Conservation (phyloP, 2,329 filamentous ascomycete genomes). For the Gaeumannomyces sp. region DNA sequence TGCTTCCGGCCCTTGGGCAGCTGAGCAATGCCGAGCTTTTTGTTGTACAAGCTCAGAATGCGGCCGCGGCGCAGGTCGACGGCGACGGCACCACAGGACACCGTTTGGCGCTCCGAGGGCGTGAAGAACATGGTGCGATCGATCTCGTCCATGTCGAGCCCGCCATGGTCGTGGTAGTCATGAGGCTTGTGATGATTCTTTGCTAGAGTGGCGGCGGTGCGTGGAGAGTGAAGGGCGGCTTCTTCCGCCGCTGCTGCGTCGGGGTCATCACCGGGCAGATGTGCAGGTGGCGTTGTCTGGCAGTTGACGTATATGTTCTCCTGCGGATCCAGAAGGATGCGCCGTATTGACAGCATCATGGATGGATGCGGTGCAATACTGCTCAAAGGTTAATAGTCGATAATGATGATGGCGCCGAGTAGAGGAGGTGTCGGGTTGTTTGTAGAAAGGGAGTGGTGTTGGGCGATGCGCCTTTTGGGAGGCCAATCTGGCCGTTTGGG, state of each 20-base stretch:
- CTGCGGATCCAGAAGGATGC: neutral
- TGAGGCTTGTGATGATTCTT: neutral
- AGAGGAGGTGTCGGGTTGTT: neutral
- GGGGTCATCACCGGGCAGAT: neutral
- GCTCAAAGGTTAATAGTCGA: neutral
- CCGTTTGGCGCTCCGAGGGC: constrained; percentile 34
- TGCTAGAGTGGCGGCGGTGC: neutral
- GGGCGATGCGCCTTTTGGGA: neutral
- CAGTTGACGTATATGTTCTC: constrained; percentile 1
- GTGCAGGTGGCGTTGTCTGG: neutral
- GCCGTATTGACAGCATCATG: neutral
- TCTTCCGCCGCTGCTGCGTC: neutral
- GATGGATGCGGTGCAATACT: neutral
- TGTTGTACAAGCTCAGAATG: constrained; percentile 38
- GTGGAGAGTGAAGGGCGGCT: neutral
- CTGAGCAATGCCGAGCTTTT: constrained; percentile 35
- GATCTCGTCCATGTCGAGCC: constrained; percentile 23
- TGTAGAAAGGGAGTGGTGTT: neutral
- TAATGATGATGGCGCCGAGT: neutral
- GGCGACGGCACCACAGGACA: constrained; percentile 42
- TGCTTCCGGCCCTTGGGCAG: constrained; percentile 44
- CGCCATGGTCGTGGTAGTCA: neutral
- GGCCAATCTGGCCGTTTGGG: neutral
- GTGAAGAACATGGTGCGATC: constrained; percentile 30
- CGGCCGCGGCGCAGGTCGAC: constrained; percentile 30